Base-by-base conservation (phyloP, 495 filamentous ascomycete species). In the Neurospora africana region DNA sequence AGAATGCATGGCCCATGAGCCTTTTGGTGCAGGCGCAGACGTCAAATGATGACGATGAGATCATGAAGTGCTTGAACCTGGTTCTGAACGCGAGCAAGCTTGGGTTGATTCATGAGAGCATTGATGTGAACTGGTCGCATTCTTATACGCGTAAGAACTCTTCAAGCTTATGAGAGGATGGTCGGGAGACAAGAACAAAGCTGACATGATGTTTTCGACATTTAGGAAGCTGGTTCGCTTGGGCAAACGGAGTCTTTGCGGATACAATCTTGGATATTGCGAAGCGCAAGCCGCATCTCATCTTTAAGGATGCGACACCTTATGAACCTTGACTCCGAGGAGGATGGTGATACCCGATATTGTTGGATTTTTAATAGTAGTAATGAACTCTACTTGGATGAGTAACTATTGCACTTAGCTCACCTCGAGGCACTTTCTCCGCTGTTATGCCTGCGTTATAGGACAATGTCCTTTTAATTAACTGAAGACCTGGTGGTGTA, bases 1-100 rank as follows among this genome's bases (percentile, higher is more conserved):
- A 88, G 75, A 90, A 97, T 72, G 95, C 94, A n/a, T 99, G 95
- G 95, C 95, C 95, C 3, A 97, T 99, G 91, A 95, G 92, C 74
- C 84, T 97, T 71, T 86, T 99, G 15, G 86, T 97, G 5, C 93
- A 97, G 82, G 92, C 92, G 30, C 91, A 93, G 86, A 99, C 95
- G 4, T 92, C 89, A n/a, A 86, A 95, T 67, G 86, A 95, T 69
- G 94, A 96, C 70, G 84, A 88, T 8, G 96, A 98, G 82, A 98
- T 99, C 70, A 83, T 78, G 71, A 83, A 86, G 39, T 89, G 86
- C 71, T 77, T 99, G 69, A 83, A 87, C n/a, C 76, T 90, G 43
- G 95, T 99, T 70, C 86, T 92, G 53, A 85, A 88, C 73, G 89
- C 89, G 3, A 91, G 91, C 72, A 83, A 83, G 53, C 85, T 95